Conservation (phyloP, 331 rosid genomes). For the Stylosanthes scabra region DNA sequence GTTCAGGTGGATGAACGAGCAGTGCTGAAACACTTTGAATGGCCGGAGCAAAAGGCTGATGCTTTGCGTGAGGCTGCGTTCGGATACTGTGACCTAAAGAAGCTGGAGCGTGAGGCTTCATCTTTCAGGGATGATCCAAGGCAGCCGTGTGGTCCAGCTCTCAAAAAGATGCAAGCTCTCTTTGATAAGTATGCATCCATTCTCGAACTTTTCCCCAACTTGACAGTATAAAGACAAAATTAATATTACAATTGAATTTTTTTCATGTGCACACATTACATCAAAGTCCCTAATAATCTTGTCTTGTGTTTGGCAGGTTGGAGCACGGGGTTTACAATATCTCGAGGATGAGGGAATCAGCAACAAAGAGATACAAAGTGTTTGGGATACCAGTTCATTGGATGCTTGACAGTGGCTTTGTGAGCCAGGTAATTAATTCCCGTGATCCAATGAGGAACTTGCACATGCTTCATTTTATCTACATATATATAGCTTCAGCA, state of each 20-base stretch:
- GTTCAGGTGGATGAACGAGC: conserved; percentile 92
- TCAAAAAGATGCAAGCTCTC: conserved; percentile 89
- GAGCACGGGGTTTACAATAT: conserved; percentile 87
- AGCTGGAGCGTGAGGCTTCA: conserved; percentile 75
- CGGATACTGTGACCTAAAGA: conserved; percentile 88
- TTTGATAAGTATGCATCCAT: conserved; percentile 67
- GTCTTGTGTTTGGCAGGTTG: conserved; percentile 57
- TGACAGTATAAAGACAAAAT: conserved; percentile 14
- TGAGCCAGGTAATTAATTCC: conserved; percentile 75
- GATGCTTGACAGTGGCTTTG: conserved; percentile 84
- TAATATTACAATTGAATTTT: too few species aligned
- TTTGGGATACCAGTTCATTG: conserved; percentile 83
- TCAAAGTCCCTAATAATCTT: background rate
- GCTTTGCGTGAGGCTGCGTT: conserved; percentile 95
- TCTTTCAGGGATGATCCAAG: conserved; percentile 74
- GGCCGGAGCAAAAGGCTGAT: conserved; percentile 97
- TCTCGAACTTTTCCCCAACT: background rate
- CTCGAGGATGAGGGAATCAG: conserved; percentile 84
- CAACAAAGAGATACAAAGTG: conserved; percentile 72
- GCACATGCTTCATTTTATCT: conserved; percentile 18
- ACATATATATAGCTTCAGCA: background rate
- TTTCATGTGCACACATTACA: too few species aligned
- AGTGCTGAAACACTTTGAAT: conserved; percentile 86
- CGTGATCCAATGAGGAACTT: conserved; percentile 12
- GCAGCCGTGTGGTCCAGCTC: conserved; percentile 78